Evolutionary conservation across 2,329 filamentous ascomycete genomes (phyloP).

Genomic region (Stenocarpella maydis): DNA sequence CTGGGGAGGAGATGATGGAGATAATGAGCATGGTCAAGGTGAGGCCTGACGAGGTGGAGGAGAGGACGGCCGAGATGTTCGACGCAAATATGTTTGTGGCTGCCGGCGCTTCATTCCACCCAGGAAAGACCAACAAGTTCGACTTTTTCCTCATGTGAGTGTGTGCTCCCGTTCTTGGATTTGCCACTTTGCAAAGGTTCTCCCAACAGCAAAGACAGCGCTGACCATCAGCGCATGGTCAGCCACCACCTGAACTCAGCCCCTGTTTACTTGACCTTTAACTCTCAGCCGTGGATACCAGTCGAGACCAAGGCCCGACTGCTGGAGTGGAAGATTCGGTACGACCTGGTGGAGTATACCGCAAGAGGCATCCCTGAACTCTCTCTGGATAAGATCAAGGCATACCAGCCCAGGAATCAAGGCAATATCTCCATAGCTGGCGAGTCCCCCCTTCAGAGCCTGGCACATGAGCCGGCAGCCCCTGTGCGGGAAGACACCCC

Average conservation of each 20-base stretch:
- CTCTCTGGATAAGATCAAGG: conserved; percentile 63
- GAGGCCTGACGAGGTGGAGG: conserved; percentile 62
- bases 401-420: conserved; percentile 61
- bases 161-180: too few species aligned
- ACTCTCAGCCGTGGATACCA: conserved; percentile 67
- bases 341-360: conserved; percentile 78
- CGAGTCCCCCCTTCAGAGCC: conserved; percentile 44
- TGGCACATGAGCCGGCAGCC: background rate
- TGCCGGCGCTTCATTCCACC: conserved; percentile 66
- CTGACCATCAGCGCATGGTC: conserved; percentile 41
- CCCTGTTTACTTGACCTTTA: conserved; percentile 78
- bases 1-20: conserved; percentile 68
- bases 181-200: background rate
- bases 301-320: conserved; percentile 70
- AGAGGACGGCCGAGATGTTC: conserved; percentile 70
- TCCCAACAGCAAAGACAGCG: background rate
- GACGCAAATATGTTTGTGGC: conserved; percentile 64
- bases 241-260: conserved; percentile 79
- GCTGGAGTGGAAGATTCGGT: conserved; percentile 82
- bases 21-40: conserved; percentile 68
- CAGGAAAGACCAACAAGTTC: conserved; percentile 72
- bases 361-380: conserved; percentile 71
- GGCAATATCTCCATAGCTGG: conserved; percentile 51
- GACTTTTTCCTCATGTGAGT: conserved; percentile 78
- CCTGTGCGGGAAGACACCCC: background rate